These are phyloP conservation scores for Yarrowia sp. DNA, from an alignment of 805 yeast species.

Conservation along the genomic window DNA sequence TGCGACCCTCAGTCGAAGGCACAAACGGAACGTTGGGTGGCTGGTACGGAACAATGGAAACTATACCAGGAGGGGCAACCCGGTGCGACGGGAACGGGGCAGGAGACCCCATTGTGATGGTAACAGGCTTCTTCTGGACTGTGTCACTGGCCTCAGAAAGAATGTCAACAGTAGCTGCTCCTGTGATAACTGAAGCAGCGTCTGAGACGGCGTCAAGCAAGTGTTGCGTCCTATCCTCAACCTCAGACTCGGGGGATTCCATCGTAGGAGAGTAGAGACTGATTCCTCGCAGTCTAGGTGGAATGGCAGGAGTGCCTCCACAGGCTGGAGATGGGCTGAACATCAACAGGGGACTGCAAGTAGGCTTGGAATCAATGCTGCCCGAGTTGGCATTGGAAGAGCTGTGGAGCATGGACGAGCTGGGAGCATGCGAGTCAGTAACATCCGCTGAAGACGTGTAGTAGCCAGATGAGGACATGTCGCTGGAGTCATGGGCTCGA, in stretches of 20 bases:
- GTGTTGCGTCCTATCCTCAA: not conserved
- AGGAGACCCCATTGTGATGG: not conserved
- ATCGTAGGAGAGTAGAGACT: conserved; percentile 9
- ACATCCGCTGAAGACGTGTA: conserved; percentile 17
- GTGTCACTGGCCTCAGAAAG: not conserved
- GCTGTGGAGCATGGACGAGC: not conserved
- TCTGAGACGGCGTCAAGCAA: not conserved
- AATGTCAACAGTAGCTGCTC: conserved; percentile 1
- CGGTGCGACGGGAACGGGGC: conserved; percentile 20
- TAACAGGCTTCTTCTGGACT: not conserved
- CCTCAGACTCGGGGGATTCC: conserved; percentile 14
- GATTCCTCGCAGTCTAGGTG: conserved; percentile 2
- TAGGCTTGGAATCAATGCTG: conserved; percentile 1
- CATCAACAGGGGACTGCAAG: not conserved
- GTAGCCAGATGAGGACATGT: not conserved
- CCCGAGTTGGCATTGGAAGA: not conserved
- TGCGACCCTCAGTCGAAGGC: conserved; percentile 5
- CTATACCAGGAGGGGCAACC: not conserved
- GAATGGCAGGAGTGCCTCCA: not conserved
- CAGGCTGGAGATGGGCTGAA: not conserved
- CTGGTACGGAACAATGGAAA: conserved; percentile 14
- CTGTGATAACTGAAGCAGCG: not conserved
- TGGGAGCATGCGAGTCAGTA: not conserved
- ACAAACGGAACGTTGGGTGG: not conserved
- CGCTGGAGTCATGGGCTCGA: not conserved